These are phyloP conservation scores for Metarhizium brunneum DNA, from an alignment of 2,329 filamentous ascomycete species.

Conservation along the genomic window DNA sequence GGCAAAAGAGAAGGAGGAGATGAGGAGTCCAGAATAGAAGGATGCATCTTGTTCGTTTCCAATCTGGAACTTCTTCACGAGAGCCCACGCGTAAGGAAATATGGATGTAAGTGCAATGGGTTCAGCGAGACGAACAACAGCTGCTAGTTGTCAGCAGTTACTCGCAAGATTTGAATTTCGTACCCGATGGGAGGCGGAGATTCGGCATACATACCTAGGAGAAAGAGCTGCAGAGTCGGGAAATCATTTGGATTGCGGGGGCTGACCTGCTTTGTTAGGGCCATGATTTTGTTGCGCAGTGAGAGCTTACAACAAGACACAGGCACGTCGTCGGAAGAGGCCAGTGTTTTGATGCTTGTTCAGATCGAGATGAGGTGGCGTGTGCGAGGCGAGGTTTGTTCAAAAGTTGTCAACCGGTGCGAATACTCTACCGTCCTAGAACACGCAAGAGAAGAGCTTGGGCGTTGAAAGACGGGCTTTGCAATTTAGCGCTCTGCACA, in stretches of 20 bases:
- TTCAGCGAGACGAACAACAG: slow-evolving; percentile 85
- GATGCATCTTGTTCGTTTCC: slow-evolving; percentile 67
- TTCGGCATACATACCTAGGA: slow-evolving; percentile 53
- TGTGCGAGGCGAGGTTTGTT: background rate
- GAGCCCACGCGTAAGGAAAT: slow-evolving; percentile 83
- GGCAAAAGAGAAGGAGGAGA: slow-evolving; percentile 75
- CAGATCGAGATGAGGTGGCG: background rate
- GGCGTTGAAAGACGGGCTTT: background rate
- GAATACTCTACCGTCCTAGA: background rate
- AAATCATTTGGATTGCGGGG: slow-evolving; percentile 63
- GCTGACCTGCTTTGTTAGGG: slow-evolving; percentile 39
- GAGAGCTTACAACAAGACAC: slow-evolving; percentile 36
- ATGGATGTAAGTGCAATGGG: slow-evolving; percentile 90
- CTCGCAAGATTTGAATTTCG: background rate
- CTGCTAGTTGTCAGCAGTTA: slow-evolving; percentile 31
- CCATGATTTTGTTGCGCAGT: slow-evolving; percentile 36
- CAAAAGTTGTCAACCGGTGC: background rate
- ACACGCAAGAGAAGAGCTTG: background rate
- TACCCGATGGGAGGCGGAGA: background rate
- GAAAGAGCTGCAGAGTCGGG: slow-evolving; percentile 70
- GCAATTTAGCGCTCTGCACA: background rate
- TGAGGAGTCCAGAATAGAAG: slow-evolving; percentile 80
- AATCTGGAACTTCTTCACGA: slow-evolving; percentile 67
- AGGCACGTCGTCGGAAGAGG: slow-evolving; percentile 17
- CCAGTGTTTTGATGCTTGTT: slow-evolving; percentile 14